phyloP scores from a whole-genome alignment of 2,329 filamentous ascomycete species.

The Cercospora sp. region DNA sequence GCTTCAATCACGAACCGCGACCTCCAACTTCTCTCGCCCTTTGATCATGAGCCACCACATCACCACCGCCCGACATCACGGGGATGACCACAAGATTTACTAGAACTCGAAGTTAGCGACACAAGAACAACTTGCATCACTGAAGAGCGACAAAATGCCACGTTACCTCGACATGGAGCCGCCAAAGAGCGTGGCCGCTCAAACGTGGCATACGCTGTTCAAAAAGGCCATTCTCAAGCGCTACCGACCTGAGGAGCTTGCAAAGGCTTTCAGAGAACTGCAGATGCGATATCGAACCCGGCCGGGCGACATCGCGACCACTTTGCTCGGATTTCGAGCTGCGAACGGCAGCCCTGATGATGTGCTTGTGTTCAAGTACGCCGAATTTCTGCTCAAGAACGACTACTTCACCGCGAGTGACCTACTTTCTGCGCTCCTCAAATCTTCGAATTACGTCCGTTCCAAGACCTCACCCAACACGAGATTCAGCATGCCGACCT shows the following conservation, averaged over 20 bases:
- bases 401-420: conserved; percentile 31
- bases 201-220: conserved; percentile 26
- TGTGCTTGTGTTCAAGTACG: conserved; percentile 34
- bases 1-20: neutral
- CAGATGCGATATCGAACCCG: conserved; percentile 11
- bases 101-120: neutral
- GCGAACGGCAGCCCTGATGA: conserved; percentile 29
- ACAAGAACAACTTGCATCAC: neutral
- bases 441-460: conserved; percentile 27
- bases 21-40: neutral
- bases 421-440: conserved; percentile 34
- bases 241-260: conserved; percentile 17
- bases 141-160: conserved; percentile 17
- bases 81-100: neutral
- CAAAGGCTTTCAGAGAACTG: conserved; percentile 25
- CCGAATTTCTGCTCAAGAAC: conserved; percentile 29
- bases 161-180: conserved; percentile 19
- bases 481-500: conserved; percentile 29
- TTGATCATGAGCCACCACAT: neutral
- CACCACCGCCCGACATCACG: neutral
- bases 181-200: conserved; percentile 16
- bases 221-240: conserved; percentile 23
- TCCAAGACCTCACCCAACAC: conserved; percentile 9
- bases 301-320: conserved; percentile 26
- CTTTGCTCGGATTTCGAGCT: conserved; percentile 31